These are phyloP conservation scores for Leishmania tarentolae DNA, from an alignment of 208 protist genomes.

Conservation along the genomic window DNA sequence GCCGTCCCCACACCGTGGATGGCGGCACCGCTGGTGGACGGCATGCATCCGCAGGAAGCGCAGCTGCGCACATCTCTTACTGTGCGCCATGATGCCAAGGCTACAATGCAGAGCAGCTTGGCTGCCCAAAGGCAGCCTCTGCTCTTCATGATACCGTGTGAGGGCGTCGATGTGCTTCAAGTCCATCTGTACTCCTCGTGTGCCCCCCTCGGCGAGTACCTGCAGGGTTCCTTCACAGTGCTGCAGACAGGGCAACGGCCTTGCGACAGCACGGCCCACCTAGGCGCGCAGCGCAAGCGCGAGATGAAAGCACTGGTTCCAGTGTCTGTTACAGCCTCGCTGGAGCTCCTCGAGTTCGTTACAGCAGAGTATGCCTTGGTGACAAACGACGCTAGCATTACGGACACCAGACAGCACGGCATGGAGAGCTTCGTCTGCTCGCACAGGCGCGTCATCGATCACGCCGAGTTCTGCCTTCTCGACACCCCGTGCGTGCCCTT, in stretches of 20 bases:
- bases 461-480: constrained; percentile 18
- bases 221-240: constrained; percentile 41
- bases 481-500: constrained; percentile 32
- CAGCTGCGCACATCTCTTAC: constrained; percentile 32
- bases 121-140: constrained; percentile 32
- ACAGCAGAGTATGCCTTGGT: constrained; percentile 30
- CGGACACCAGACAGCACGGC: constrained; percentile 17
- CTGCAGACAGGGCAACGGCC: constrained; percentile 1
- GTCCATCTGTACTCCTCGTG: constrained; percentile 41
- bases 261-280: background rate
- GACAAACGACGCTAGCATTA: constrained; percentile 12
- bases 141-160: constrained; percentile 32
- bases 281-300: background rate
- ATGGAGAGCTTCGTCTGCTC: constrained; percentile 32
- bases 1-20: constrained; percentile 37
- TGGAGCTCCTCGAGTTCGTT: constrained; percentile 33
- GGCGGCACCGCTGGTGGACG: constrained; percentile 34
- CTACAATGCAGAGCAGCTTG: constrained; percentile 17
- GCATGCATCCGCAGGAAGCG: constrained; percentile 24
- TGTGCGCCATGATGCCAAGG: constrained; percentile 21
- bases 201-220: constrained; percentile 37
- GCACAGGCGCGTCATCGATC: constrained; percentile 28
- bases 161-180: constrained; percentile 24
- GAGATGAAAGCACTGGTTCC: constrained; percentile 19
- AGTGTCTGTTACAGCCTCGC: constrained; percentile 18